Evolutionary conservation across 257 asterid genomes (phyloP).

Genomic region (Dorcoceras hygrometricum): DNA sequence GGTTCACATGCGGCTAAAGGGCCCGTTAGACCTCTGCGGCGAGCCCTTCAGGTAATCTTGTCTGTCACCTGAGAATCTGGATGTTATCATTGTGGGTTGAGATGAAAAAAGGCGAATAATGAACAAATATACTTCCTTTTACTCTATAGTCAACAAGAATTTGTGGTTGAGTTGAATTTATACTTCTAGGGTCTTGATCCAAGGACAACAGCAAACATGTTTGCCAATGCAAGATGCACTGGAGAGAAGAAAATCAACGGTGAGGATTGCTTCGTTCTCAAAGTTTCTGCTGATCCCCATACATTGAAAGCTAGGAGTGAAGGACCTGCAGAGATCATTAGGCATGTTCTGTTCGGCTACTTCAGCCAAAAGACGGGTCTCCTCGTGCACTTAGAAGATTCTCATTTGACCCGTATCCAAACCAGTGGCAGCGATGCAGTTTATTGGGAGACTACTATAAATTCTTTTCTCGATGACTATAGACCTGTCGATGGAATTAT

Average conservation of each 20-base stretch:
- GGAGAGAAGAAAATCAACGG: slow-evolving; percentile 51
- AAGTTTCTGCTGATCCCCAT: slow-evolving; percentile 48
- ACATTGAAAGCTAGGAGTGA: slow-evolving; percentile 49
- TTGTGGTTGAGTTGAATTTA: neutral
- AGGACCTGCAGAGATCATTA: slow-evolving; percentile 55
- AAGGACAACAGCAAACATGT: slow-evolving; percentile 56
- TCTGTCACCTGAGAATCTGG: too few species aligned
- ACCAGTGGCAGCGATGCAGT: slow-evolving; percentile 44
- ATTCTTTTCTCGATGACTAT: slow-evolving; percentile 47
- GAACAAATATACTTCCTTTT: neutral
- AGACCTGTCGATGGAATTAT: slow-evolving; percentile 50
- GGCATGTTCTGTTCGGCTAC: slow-evolving; percentile 53
- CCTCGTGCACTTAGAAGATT: slow-evolving; percentile 49
- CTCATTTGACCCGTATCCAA: slow-evolving; percentile 53
- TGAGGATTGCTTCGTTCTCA: slow-evolving; percentile 56
- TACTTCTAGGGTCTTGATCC: slow-evolving; percentile 51
- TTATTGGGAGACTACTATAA: slow-evolving; percentile 59
- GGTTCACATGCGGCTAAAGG: slow-evolving; percentile 63
- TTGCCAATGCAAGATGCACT: slow-evolving; percentile 49
- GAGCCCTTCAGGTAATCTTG: slow-evolving; percentile 50
- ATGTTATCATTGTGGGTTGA: neutral
- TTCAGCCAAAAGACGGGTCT: slow-evolving; percentile 61
- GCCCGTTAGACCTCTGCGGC: slow-evolving; percentile 56
- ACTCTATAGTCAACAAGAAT: neutral
- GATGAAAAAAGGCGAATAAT: neutral